Percentiles rank a stretch among this genome's conserved stretches.
phyloP scores from a whole-genome alignment of 169 alveolate species.

The Plasmodium coatneyi region DNA sequence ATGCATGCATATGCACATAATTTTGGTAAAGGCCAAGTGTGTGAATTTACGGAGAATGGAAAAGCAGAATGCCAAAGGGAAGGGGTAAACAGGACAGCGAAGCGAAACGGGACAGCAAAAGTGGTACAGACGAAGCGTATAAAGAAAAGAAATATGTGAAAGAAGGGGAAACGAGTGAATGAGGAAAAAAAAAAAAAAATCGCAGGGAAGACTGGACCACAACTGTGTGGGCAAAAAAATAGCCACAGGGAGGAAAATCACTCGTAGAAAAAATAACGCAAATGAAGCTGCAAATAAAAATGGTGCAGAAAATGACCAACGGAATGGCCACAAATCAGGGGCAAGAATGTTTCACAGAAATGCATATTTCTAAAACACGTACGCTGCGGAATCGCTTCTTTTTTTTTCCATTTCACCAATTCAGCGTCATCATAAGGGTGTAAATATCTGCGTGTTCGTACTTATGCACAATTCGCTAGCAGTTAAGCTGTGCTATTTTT shows the following conservation, averaged over 20 bases:
- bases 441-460: too few relatives aligned
- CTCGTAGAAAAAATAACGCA: background rate
- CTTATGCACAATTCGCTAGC: background rate
- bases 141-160: background rate
- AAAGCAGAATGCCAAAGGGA: background rate
- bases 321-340: background rate
- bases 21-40: background rate
- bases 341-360: background rate
- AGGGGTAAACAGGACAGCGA: background rate
- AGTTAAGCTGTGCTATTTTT: background rate
- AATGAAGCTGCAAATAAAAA: background rate
- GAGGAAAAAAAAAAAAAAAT: background rate
- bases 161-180: background rate
- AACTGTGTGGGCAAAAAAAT: background rate
- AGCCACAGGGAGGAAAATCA: background rate
- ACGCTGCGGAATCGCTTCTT: background rate
- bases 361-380: background rate
- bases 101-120: background rate
- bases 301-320: background rate
- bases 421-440: background rate
- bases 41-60: background rate
- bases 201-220: background rate
- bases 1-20: conserved; percentile 45
- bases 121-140: background rate
- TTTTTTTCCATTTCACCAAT: background rate